Conservation (phyloP, 352 stramenopile genomes). For the Elongisporangium undulatum region DNA sequence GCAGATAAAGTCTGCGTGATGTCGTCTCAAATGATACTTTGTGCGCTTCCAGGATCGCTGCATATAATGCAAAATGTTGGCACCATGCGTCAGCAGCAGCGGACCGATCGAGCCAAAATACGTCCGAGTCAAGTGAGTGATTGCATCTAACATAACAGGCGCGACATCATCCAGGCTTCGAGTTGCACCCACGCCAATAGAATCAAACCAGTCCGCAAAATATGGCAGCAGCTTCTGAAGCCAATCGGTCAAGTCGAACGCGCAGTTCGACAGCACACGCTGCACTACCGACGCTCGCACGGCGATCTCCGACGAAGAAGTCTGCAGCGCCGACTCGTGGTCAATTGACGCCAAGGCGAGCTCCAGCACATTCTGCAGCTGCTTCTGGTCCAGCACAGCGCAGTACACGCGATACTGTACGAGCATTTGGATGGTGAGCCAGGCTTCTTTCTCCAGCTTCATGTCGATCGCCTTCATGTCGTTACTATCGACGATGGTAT, state of each 20-base stretch:
- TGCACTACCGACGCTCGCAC: constrained; percentile 35
- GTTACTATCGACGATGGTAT: constrained; percentile 10
- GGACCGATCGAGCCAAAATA: constrained; percentile 42
- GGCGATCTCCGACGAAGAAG: constrained; percentile 6
- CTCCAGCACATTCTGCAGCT: constrained; percentile 53
- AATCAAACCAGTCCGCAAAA: constrained; percentile 46
- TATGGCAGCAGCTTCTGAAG: constrained; percentile 37
- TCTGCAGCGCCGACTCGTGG: constrained; percentile 11
- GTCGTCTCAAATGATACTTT: constrained; percentile 23
- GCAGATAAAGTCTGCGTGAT: constrained; percentile 51
- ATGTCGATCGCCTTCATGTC: not conserved
- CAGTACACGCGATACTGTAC: constrained; percentile 68
- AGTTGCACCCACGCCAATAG: constrained; percentile 8
- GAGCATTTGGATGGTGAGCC: constrained; percentile 51
- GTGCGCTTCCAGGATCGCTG: constrained; percentile 48
- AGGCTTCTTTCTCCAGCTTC: constrained; percentile 64
- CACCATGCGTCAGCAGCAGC: constrained; percentile 30
- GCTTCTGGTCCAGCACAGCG: constrained; percentile 38
- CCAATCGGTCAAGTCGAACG: constrained; percentile 52
- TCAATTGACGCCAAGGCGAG: constrained; percentile 50
- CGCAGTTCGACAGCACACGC: constrained; percentile 44
- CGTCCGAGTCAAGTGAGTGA: constrained; percentile 37
- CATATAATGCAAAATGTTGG: constrained; percentile 57
- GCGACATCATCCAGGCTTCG: constrained; percentile 25
- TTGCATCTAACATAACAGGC: constrained; percentile 39